Evolutionary conservation across 2,329 filamentous ascomycete genomes (phyloP), one percentile per base, ranked within the genome.

Genomic region (Microthyrium microscopicum): DNA sequence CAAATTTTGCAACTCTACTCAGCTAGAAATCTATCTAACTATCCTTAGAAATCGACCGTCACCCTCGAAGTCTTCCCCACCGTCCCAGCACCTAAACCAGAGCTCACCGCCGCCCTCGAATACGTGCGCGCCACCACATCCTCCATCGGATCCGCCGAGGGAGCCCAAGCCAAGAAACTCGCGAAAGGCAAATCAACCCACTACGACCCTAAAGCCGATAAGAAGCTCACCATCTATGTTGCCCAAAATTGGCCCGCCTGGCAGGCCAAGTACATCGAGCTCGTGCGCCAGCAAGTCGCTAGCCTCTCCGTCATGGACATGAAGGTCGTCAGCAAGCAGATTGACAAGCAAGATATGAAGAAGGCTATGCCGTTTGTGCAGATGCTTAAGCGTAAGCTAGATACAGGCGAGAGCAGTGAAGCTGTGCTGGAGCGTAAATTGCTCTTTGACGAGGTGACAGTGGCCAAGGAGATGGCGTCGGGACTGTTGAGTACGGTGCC

Each of bases 301-400:
- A 54, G 66, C 13, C 44, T 67, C 30, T 70, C 60, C 42, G 62
- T 79, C 42, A 76, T 92, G 49, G 81, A 91, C 53, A 92, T 91
- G 62, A 73, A 71, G 36, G 62, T 94, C 29, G 80, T 74, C 47
- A 74, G 73, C 43, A 70, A n/a, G n/a, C n/a, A 74, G 49, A 76
- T 94, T 37, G 73, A 73, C 44, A 92, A 92, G 64, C 66, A 83
- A 49, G 81, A 91, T 58, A 83, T 84, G 68, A 98, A 95, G 72
- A 89, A 91, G 61, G 87, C 84, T 3, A 95, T 95, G 87, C 89
- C 89, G 0, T 95, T 94, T 50, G 76, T 94, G 31, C 85, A 95
- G 60, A 60, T 55, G 5, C 62, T 95, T 39, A 94, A 94, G 75
- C 80, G 71, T 55, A 73, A 81, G 33, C 68, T 98, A 36, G 65